Conservation (phyloP, 805 yeast genomes). For the Saturnispora mendoncae region DNA sequence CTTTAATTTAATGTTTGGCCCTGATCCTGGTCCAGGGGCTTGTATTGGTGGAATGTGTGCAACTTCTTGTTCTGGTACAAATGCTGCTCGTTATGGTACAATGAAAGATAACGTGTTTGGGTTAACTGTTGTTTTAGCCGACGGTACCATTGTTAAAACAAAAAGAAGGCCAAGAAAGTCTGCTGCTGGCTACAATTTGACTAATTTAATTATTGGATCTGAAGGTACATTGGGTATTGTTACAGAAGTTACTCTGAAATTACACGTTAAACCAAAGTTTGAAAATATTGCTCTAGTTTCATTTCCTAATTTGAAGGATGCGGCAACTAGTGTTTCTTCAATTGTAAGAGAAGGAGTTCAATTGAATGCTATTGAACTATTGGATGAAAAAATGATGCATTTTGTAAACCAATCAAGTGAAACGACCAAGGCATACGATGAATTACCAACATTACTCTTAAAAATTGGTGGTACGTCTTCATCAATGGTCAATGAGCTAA, state of each 20-base stretch:
- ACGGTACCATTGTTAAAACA: constrained; percentile 70
- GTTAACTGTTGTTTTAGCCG: constrained; percentile 69
- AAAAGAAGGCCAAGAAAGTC: constrained; percentile 68
- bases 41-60: constrained; percentile 72
- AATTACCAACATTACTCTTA: constrained; percentile 65
- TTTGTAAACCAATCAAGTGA: constrained; percentile 58
- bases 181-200: constrained; percentile 72
- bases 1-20: constrained; percentile 55
- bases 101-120: constrained; percentile 66
- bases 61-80: constrained; percentile 73
- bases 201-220: constrained; percentile 68
- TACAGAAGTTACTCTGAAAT: constrained; percentile 59
- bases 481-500: constrained; percentile 41
- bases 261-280: constrained; percentile 50
- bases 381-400: constrained; percentile 65
- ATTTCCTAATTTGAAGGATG: constrained; percentile 55
- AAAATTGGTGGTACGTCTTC: constrained; percentile 61
- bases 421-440: constrained; percentile 48
- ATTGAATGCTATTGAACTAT: constrained; percentile 70
- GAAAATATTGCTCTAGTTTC: constrained; percentile 66
- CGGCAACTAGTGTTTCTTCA: constrained; percentile 59
- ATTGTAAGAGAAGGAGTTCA: constrained; percentile 61
- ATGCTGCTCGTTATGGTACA: constrained; percentile 72
- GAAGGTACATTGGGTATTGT: constrained; percentile 76
- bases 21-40: constrained; percentile 77